Evolutionary conservation across 345 rosid genomes (phyloP), one percentile per base, ranked within the genome.

Genomic region (Lumnitzera racemosa): DNA sequence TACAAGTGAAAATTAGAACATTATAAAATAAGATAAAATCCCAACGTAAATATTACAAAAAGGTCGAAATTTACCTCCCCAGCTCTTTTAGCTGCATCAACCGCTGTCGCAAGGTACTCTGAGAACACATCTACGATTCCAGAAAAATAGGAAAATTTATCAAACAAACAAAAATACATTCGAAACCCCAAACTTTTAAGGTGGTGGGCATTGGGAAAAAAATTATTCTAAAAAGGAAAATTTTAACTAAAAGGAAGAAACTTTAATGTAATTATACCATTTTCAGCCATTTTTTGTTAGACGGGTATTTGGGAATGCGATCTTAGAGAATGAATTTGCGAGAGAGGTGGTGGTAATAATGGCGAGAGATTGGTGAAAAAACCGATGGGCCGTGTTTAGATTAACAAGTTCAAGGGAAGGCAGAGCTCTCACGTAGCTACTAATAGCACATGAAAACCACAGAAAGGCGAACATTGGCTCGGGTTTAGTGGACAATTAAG

Each of bases 31-130:
- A 4, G 9, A 51, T 15, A 16, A 2, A 24, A 17, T 24, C 20
- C 27, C 29, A 16, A 29, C 2, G 15, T 4, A 2, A 12, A 25
- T 11, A 68, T 13, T 17, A 36, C 43, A 5, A 20, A 52, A 46
- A 46, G 20, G 7, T 23, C 12, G 52, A 52, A 53, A 13, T 14
- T 41, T 16, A 86, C 97, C 86, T 90, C 76, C 46, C 97, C 96
- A 63, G 99, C 99, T 74, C 23, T 72, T 74, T 86, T 82, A 20
- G 97, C 97, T 25, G 99, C 97, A 61, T 86, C 97, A 62, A 83
- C 75, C 41, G 97, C 96, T n/a, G 89, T 68, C 49, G 72, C 75
- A 70, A 90, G 63, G 72, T 77, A 90, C 71, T 65, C 72, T 53
- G 74, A 77, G 54, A 80, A 71, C 49, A 80, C 83, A 81, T 70